Evolutionary conservation across 805 yeast genomes (phyloP), one percentile per base, ranked within the genome.

Genomic region (Yarrowia porcina): DNA sequence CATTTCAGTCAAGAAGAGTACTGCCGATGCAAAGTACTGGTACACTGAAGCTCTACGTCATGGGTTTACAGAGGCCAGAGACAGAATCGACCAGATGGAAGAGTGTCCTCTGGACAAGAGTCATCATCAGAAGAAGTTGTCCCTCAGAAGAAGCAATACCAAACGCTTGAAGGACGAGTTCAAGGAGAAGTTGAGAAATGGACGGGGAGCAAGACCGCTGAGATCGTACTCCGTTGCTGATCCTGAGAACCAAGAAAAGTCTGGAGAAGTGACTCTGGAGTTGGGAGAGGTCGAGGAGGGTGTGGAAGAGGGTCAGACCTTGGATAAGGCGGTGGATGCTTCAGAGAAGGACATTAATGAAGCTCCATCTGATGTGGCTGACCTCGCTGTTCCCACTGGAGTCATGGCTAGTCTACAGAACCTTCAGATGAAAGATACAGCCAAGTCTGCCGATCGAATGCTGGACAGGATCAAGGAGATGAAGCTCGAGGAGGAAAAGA

Each of bases 31-130:
- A 0, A 68, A 69, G 41, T 73, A 74, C 59, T 84, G 82, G 75
- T 87, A 83, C 70, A 72, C 74, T 36, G 73, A 76, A 49, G 84
- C 89, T 35, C 83, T 86, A 0, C 72, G 77, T 0, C 77, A 81
- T 64, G 88, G 88, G 9, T 73, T 73, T 45, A 66, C 49, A 1
- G 77, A 75, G 5, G 77, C 77, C 1, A 17, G 27, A 3, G 70
- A 67, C 11, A 68, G 77, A 2, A 65, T 75, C 27, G 64, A 64
- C 23, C 66, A 59, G 23, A 63, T 69, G 35, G 54, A 64, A 13
- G 38, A 45, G 23, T 47, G 27, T n/a, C 60, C 60, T 25, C 45
- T 52, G 1, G 45, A 52, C 35, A 52, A 52, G 45, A 27, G 35
- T 4, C 60, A 52, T 39, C 61, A 56, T 39, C 36, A 30, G 39